Conservation (phyloP, 2,329 filamentous ascomycete genomes). For the Alternaria tenuissima region DNA sequence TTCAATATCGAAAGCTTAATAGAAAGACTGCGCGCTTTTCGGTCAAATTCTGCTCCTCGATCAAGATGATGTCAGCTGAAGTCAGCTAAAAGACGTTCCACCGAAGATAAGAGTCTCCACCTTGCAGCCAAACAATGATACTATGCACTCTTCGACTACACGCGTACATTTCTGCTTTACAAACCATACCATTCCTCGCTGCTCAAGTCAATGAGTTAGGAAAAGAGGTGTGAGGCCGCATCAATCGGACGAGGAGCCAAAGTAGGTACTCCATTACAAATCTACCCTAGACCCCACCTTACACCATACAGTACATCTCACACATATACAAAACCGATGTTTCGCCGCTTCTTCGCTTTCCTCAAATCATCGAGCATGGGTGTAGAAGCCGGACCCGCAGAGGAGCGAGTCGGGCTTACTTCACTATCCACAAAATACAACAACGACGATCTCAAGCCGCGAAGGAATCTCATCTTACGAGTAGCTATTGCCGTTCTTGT, state of each 20-base stretch:
- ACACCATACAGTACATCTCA: neutral
- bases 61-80: neutral
- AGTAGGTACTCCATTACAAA: neutral
- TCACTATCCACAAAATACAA: neutral
- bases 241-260: neutral
- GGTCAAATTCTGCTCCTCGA: neutral
- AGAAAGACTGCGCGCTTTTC: neutral
- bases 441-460: neutral
- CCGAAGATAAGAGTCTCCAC: neutral
- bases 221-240: neutral
- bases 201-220: neutral
- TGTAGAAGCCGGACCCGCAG: neutral
- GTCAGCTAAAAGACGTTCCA: neutral
- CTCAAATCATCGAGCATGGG: neutral
- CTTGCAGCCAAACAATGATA: neutral
- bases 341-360: neutral
- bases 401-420: neutral
- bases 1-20: neutral
- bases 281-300: neutral
- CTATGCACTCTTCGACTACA: neutral
- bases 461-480: neutral
- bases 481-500: neutral
- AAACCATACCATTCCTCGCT: neutral
- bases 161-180: neutral
- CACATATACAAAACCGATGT: neutral